These are phyloP conservation scores for Blastomyces emzantsi DNA, from an alignment of 2,329 filamentous ascomycete genomes.

Conservation along the genomic window DNA sequence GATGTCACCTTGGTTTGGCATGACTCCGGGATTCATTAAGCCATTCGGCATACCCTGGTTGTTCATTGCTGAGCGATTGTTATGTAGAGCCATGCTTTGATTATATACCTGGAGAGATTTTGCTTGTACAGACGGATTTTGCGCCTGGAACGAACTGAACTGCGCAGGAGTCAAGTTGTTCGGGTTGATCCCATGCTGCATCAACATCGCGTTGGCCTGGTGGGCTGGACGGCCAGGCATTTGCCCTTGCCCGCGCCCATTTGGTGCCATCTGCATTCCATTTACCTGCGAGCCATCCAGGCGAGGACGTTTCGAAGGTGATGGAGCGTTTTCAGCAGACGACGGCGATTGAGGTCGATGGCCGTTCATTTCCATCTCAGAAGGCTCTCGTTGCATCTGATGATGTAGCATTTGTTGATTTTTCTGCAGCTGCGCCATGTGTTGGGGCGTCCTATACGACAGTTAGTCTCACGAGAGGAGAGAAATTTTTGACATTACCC, in stretches of 20 bases:
- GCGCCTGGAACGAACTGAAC: conserved; percentile 56
- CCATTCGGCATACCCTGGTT: conserved; percentile 71
- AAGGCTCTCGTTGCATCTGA: conserved; percentile 81
- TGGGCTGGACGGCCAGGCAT: conserved; percentile 60
- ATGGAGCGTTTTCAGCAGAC: conserved; percentile 78
- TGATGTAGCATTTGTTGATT: conserved; percentile 57
- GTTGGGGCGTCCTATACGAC: conserved; percentile 48
- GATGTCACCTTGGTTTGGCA: conserved; percentile 73
- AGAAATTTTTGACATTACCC: neutral
- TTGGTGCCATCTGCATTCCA: conserved; percentile 67
- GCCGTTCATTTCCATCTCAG: conserved; percentile 75
- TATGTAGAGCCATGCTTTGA: conserved; percentile 72
- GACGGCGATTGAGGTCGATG: conserved; percentile 73
- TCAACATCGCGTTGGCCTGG: conserved; percentile 39
- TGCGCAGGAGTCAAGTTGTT: conserved; percentile 64
- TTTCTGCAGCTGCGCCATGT: conserved; percentile 61
- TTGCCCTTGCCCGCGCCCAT: conserved; percentile 58
- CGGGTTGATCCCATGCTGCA: conserved; percentile 64
- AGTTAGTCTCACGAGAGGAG: neutral
- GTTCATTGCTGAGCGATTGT: conserved; percentile 65
- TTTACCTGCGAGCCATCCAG: conserved; percentile 68
- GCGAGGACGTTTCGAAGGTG: conserved; percentile 81
- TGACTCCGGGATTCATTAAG: conserved; percentile 53
- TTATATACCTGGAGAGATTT: conserved; percentile 85
- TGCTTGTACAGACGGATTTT: conserved; percentile 54